Evolutionary conservation across 225 moss, liverwort and hornwort genomes (phyloP), one percentile per base, ranked within the genome.

Genomic region (Polytrichum commune): DNA sequence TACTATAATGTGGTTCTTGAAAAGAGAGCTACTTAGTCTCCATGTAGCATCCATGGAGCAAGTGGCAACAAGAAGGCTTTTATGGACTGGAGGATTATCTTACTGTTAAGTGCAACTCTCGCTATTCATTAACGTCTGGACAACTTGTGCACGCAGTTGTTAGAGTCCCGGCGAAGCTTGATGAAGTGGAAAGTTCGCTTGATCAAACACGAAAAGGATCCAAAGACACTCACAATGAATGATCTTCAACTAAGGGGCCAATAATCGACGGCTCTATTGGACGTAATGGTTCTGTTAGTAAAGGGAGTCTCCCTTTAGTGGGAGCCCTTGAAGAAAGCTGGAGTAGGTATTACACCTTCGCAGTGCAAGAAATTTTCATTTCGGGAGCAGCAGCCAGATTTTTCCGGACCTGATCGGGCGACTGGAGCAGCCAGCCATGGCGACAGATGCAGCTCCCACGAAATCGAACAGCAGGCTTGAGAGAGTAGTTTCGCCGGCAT

Each of bases 401-500:
- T 46, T 10, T 46, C 46, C 16, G 46, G 13, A 46, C 46, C 46
- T 16, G 13, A 46, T 46, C 0, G 16, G 10, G 46, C 4, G 4
- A 46, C 16, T 46, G 13, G 46, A 13, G 46, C 46, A 46, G 46
- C 16, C 64, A 70, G 33, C 30, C 19, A 70, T 70, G 70, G 60
- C 60, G 18, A 69, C 66, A 81, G 83, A 81, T 82, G 83, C 64
- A 75, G n/a, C 86, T 72, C 81, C 86, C 19, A 81, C 75, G 62
- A 81, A 79, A 67, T 76, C 83, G 54, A 81, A 86, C 32, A 74
- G 80, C 53, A 86, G 82, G 84, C 84, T 90, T 77, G 86, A 80
- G 79, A 84, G 71, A 77, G 89, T 90, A 69, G 84, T 90, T 10
- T 81, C 78, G 13, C 86, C 84, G 13, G 89, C 89, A 62, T 74